Percentiles rank a stretch among this genome's conserved stretches.
Conservation (phyloP, 2,329 filamentous ascomycete genomes). For the Pseudogymnoascus sp. region DNA sequence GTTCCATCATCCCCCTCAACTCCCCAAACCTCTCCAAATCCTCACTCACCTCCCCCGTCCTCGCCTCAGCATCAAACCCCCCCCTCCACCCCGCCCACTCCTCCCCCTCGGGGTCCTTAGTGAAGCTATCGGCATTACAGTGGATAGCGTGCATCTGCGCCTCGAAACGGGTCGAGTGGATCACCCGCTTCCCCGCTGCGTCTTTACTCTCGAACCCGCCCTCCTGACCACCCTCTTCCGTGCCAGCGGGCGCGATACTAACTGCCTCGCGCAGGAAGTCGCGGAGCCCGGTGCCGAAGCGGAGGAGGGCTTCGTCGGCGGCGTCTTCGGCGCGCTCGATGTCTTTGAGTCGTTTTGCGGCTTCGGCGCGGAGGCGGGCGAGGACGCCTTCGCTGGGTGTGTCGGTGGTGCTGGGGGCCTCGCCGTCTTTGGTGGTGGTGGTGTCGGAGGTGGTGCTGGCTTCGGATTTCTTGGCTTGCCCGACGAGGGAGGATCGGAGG, state of each 20-base stretch:
- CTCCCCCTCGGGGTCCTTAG: constrained; percentile 66
- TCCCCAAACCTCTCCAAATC: constrained; percentile 85
- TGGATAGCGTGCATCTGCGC: constrained; percentile 95
- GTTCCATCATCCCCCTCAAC: constrained; percentile 84
- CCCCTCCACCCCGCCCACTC: constrained; percentile 69
- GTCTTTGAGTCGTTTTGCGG: constrained; percentile 75
- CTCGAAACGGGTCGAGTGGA: constrained; percentile 89
- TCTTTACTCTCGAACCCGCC: constrained; percentile 94
- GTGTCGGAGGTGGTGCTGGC: constrained; percentile 19
- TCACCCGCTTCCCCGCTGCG: constrained; percentile 79
- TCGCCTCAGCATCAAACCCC: constrained; percentile 70
- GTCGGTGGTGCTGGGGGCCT: constrained; percentile 40
- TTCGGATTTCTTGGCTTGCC: constrained; percentile 23
- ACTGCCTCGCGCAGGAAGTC: constrained; percentile 89
- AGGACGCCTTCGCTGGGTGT: constrained; percentile 58
- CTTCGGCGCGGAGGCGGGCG: constrained; percentile 66
- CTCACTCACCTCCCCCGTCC: constrained; percentile 72
- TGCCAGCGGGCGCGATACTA: constrained; percentile 66
- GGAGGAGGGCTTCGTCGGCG: constrained; percentile 87
- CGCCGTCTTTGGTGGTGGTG: constrained; percentile 29
- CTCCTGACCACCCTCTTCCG: constrained; percentile 43
- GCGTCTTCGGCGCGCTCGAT: constrained; percentile 90
- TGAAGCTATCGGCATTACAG: constrained; percentile 72
- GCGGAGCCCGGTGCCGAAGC: constrained; percentile 81
- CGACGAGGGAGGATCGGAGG: constrained; percentile 59